Evolutionary conservation across 345 rosid species (phyloP).

Genomic region (Pistacia integerrima): DNA sequence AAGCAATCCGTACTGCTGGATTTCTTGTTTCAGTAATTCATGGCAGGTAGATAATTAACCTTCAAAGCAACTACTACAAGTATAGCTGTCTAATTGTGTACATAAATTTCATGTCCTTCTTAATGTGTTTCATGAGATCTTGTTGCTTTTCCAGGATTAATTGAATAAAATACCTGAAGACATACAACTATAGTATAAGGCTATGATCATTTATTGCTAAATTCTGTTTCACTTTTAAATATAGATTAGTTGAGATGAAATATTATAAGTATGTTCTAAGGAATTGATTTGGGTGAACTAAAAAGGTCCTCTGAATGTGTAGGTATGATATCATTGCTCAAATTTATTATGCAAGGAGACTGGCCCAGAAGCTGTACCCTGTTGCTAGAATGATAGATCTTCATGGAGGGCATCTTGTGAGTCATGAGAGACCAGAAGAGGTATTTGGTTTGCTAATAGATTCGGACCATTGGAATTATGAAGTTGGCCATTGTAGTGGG

Average conservation of each 20-base stretch:
- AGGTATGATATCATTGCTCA: constrained; percentile 96
- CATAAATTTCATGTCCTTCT: neutral
- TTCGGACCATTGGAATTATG: neutral
- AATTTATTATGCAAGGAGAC: constrained; percentile 74
- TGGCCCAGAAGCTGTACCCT: constrained; percentile 83
- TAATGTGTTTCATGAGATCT: neutral
- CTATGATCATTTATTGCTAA: neutral
- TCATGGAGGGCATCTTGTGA: constrained; percentile 95
- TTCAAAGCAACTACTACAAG: neutral
- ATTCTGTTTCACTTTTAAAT: neutral
- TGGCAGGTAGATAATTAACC: constrained; percentile 65
- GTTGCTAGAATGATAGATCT: constrained; percentile 91
- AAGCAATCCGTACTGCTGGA: constrained; percentile 63
- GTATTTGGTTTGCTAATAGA: constrained; percentile 39
- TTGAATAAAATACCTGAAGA: neutral
- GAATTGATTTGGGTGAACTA: constrained; percentile 16
- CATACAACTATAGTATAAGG: no score
- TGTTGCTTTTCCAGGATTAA: neutral
- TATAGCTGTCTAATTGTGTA: neutral
- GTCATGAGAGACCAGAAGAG: constrained; percentile 91
- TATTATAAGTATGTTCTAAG: neutral
- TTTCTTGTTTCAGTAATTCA: constrained; percentile 93
- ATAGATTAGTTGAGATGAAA: neutral
- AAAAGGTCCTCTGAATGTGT: constrained; percentile 27
- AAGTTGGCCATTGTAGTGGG: neutral